Percentiles rank a stretch among this genome's conserved stretches.
phyloP scores from a whole-genome alignment of 768 basidiomycete genomes.

The Calocera viscosa region DNA sequence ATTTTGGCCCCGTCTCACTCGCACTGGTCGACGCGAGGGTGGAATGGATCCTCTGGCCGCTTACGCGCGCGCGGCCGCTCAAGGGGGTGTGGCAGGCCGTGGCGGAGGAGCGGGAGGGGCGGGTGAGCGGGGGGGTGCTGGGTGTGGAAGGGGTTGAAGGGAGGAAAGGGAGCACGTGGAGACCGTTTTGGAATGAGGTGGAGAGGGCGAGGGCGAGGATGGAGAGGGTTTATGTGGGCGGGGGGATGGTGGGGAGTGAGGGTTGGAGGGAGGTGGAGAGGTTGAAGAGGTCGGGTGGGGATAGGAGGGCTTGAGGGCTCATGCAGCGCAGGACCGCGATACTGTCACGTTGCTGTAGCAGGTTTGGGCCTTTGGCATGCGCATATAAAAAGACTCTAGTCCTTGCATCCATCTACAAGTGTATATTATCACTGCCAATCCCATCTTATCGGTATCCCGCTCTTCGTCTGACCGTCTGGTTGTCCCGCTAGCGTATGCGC shows the following conservation, averaged over 20 bases:
- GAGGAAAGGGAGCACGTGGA: not conserved
- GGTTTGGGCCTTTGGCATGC: no score
- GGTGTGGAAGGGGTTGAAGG: not conserved
- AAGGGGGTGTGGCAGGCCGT: not conserved
- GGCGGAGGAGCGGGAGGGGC: not conserved
- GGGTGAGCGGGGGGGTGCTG: not conserved
- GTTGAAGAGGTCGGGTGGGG: not conserved
- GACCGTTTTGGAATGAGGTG: not conserved
- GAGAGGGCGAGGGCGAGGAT: constrained; percentile 4
- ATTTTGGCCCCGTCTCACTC: constrained; percentile 28
- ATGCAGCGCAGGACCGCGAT: no score
- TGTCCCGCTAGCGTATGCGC: no score
- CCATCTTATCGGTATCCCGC: no score
- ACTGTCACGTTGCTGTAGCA: no score
- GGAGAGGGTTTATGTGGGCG: not conserved
- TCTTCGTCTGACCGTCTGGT: no score
- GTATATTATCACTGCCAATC: no score
- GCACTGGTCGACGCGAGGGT: constrained; percentile 26
- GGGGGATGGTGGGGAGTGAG: not conserved
- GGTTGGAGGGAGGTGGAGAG: not conserved
- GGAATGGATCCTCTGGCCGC: constrained; percentile 26
- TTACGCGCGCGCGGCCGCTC: constrained; percentile 14
- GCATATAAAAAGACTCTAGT: no score
- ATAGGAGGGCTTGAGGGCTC: not conserved
- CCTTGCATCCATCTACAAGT: no score